Evolutionary conservation across 139 green algal species (phyloP).

Genomic region (Micractinium sp.): DNA sequence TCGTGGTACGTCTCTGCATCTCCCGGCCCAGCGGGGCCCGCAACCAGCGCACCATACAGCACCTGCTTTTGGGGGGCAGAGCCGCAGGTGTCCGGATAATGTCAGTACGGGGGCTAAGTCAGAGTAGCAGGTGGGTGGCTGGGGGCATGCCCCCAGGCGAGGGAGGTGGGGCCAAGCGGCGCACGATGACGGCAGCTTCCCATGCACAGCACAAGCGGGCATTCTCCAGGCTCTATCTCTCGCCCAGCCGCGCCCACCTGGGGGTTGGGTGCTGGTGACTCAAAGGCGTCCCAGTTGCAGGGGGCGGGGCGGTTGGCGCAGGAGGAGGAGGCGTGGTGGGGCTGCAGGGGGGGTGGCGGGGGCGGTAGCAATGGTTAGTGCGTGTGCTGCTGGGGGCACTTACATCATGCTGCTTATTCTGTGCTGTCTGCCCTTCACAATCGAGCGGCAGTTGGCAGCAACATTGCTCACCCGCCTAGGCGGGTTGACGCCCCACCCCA

Average conservation of each 20-base stretch:
- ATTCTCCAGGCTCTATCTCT: not conserved
- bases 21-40: conserved; percentile 21
- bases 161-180: not conserved
- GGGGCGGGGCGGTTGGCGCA: conserved; percentile 42
- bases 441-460: not conserved
- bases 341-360: not conserved
- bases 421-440: not conserved
- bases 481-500: conserved; percentile 40
- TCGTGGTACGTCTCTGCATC: conserved; percentile 41
- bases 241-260: not conserved
- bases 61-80: conserved; percentile 32
- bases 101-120: too few relatives aligned
- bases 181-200: not conserved
- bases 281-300: conserved; percentile 18
- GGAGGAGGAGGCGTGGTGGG: conserved; percentile 56
- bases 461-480: not conserved
- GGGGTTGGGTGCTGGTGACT: conserved; percentile 25
- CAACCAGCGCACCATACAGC: conserved; percentile 45
- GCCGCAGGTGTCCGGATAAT: not conserved
- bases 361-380: not conserved
- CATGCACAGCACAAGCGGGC: not conserved
- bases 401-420: not conserved
- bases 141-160: too few relatives aligned
- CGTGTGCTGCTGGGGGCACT: not conserved
- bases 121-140: not conserved